These are phyloP conservation scores for Bryum argenteum DNA, from an alignment of 225 moss, liverwort and hornwort species.

Conservation along the genomic window DNA sequence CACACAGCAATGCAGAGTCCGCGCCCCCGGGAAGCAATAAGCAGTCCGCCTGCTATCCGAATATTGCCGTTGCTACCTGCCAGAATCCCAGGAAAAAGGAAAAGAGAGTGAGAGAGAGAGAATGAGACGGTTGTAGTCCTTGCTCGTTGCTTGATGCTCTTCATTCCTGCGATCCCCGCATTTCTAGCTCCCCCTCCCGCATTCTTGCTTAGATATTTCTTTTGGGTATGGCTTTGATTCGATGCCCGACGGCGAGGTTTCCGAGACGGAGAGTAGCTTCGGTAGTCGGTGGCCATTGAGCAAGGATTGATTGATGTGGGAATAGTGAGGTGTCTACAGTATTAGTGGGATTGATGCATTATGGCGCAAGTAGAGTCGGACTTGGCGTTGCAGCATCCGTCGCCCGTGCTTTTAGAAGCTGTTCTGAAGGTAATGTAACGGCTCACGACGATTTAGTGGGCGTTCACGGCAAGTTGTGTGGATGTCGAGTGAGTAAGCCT, in stretches of 20 bases:
- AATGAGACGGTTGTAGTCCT: neutral
- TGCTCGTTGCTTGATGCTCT: too few species aligned
- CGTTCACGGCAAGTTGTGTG: neutral
- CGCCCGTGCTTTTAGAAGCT: conserved; percentile 59
- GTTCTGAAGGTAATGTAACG: conserved; percentile 58
- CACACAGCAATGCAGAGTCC: too few species aligned
- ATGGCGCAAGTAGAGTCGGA: conserved; percentile 46
- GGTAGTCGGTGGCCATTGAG: too few species aligned
- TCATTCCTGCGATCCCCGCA: too few species aligned
- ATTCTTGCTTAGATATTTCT: too few species aligned
- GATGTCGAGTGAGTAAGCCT: neutral
- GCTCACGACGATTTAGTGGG: neutral
- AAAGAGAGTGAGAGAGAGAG: too few species aligned
- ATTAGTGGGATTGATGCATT: too few species aligned
- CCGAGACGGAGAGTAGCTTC: neutral
- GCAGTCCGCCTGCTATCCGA: neutral
- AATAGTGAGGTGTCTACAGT: too few species aligned
- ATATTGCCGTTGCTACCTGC: conserved; percentile 11
- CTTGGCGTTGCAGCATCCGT: conserved; percentile 53
- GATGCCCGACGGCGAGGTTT: conserved; percentile 5
- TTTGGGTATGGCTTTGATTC: neutral
- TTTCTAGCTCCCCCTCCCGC: neutral
- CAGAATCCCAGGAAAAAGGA: too few species aligned
- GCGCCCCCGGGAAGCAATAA: too few species aligned
- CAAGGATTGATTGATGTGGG: too few species aligned